Evolutionary conservation across 2,329 filamentous ascomycete species (phyloP), one percentile per base, ranked within the genome.

Genomic region (Pseudogymnoascus sp.): DNA sequence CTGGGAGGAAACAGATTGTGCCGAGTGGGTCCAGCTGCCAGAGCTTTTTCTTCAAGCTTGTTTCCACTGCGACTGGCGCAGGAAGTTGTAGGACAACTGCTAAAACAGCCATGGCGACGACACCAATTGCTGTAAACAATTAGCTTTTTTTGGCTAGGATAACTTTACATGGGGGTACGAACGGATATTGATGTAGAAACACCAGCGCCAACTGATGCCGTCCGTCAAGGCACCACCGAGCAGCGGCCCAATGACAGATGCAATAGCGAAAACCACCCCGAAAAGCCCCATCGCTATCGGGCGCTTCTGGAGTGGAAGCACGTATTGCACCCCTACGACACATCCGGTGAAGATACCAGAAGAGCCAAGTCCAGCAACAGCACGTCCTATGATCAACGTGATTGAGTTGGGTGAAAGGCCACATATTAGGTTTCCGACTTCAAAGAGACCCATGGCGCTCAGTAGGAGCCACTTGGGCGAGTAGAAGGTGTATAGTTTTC

Each of bases 211-310:
- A 65, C 64, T 71, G 62, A 63, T 67, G 9, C 64, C 63, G 4
- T 75, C 74, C 12, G 73, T 77, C 61, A 76, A 76, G 10, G 70
- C 74, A 21, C 76, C 76, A 36, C 76, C 76, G 7, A 77, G 61
- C 9, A 70, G 37, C 3, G 69, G 69, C 62, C 69, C 77, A 39
- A 65, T 60, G 40, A 69, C 65, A 37, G 67, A 67, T 25, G 68
- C 65, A 40, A 70, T 63, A 27, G 66, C 67, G 39, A 65, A 69
- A 61, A 68, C 66, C 37, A 63, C 61, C 36, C 66, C 67, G 27
- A 69, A 37, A 5, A 66, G 55, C 15, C 66, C 66, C n/a, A 64
- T 64, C 31, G 66, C 66, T 40, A 65, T 64, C 3, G 66, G 61
- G 10, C 68, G 40, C 33, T 66, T 67, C 7, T 65, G 39, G 9